These are phyloP conservation scores for Pseudomonodictys pantanalensis DNA, from an alignment of 495 filamentous ascomycete species.

Conservation along the genomic window DNA sequence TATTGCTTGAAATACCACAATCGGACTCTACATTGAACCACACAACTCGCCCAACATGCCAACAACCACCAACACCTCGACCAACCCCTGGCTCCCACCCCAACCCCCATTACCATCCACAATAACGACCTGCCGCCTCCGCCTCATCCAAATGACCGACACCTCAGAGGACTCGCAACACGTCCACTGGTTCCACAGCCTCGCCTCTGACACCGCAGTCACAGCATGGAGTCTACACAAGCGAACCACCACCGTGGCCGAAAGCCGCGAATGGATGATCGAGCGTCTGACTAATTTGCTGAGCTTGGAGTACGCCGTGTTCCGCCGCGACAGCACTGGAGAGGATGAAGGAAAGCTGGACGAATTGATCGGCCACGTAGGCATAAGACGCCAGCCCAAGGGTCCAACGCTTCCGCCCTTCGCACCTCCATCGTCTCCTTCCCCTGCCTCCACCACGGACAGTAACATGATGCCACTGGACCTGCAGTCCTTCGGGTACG, in stretches of 20 bases:
- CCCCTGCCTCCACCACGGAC: not conserved
- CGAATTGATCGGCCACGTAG: not conserved
- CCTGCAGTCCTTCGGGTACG: conserved; percentile 6
- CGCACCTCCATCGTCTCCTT: not conserved
- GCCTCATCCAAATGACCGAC: not conserved
- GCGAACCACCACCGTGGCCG: not conserved
- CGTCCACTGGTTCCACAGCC: conserved; percentile 14
- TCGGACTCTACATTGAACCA: too few species aligned
- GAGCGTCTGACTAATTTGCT: not conserved
- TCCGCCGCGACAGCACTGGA: not conserved
- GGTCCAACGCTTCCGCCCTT: too few species aligned
- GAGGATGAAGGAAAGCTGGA: not conserved
- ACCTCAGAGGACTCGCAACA: conserved; percentile 4
- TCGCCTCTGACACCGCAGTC: not conserved
- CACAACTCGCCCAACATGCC: too few species aligned
- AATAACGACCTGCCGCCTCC: conserved; percentile 3
- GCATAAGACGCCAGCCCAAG: not conserved
- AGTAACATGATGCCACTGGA: not conserved
- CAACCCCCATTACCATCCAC: too few species aligned
- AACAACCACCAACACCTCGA: too few species aligned
- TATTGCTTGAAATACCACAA: too few species aligned
- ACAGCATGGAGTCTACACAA: conserved; percentile 10
- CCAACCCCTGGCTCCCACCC: too few species aligned
- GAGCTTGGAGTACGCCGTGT: conserved; percentile 4
- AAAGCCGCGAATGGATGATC: conserved; percentile 3